Percentiles rank a stretch among this genome's conserved stretches.
These are phyloP conservation scores for Setomelanomma holmii DNA, from an alignment of 2,329 filamentous ascomycete species.

Conservation along the genomic window DNA sequence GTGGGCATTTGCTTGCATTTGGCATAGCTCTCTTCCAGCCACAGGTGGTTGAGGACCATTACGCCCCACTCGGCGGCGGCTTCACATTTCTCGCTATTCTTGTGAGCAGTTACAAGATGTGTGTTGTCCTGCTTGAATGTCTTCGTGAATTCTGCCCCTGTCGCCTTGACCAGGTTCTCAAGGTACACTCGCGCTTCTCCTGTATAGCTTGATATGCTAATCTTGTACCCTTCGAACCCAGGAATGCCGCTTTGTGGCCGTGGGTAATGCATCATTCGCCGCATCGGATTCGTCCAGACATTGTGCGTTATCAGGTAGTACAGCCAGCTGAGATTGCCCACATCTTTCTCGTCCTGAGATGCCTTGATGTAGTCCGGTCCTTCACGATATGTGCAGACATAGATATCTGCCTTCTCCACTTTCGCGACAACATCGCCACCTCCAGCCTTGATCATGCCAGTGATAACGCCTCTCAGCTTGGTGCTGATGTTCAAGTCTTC, in stretches of 20 bases:
- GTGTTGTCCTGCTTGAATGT: constrained; percentile 96
- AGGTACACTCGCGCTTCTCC: constrained; percentile 93
- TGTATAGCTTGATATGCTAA: constrained; percentile 95
- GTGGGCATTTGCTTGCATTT: constrained; percentile 79
- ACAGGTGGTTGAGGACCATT: constrained; percentile 89
- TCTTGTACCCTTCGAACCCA: constrained; percentile 76
- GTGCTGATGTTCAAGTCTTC: constrained; percentile 74
- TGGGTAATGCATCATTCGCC: constrained; percentile 88
- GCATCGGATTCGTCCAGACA: constrained; percentile 84
- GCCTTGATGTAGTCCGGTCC: constrained; percentile 79
- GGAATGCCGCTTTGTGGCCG: constrained; percentile 77
- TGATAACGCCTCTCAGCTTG: constrained; percentile 71
- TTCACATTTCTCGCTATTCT: constrained; percentile 88
- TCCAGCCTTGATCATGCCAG: constrained; percentile 72
- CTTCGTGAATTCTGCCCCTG: constrained; percentile 89
- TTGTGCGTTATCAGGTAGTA: constrained; percentile 91
- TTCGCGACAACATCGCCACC: constrained; percentile 72
- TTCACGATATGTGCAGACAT: constrained; percentile 86
- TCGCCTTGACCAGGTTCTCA: constrained; percentile 85
- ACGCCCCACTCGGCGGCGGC: constrained; percentile 94
- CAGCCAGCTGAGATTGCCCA: constrained; percentile 93
- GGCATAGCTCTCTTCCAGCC: constrained; percentile 97
- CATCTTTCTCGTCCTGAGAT: constrained; percentile 77
- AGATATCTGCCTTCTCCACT: constrained; percentile 77
- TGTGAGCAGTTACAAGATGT: constrained; percentile 90